Evolutionary conservation across 805 yeast species (phyloP), one percentile per base, ranked within the genome.

Genomic region (Suhomyces pyralidae): DNA sequence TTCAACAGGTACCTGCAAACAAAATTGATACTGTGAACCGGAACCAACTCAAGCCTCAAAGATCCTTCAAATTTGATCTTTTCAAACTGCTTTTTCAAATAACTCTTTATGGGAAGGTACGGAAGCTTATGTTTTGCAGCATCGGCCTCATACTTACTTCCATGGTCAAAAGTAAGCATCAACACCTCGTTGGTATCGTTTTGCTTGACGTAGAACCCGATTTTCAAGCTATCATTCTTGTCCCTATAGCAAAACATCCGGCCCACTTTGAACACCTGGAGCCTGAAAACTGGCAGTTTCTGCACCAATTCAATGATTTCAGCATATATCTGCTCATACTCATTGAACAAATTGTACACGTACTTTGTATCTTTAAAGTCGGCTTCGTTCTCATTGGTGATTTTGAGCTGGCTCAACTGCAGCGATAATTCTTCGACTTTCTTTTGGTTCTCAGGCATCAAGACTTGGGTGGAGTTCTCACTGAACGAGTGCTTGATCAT

Each of bases 401-500:
- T 54, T 42, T 71, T 68, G 28, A 80, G 52, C 2, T 61, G 60
- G 7, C 66, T 60, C 38, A 89, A 66, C 43, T 81, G 70, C 7
- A 70, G 74, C 45, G 82, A 80, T 38, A 85, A 72, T 42, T 72
- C 71, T 46, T 81, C 76, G 25, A 90, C 82, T 55, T 80, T 79
- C 62, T 81, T 78, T 66, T 91, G 86, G 63, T 90, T 94, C 57
- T 91, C 96, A 0, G 97, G 97, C 49, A 90, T 71, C 59, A 92
- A 70, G 0, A 90, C 82, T 65, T 93, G 97, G 0, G 92, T 80
- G 0, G 92, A 78, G 63, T 94, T 92, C 65, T 94, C 99, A 70
- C 96, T 83, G 69, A 94, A 94, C 0, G 97, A 91, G 57, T 93
- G 88, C 65, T 92, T 93, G 61, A 94, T 93, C 96, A 94, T 94